Percentiles rank a stretch among this genome's conserved stretches.
phyloP scores from a whole-genome alignment of 805 yeast genomes.

The Metschnikowia continentalis region DNA sequence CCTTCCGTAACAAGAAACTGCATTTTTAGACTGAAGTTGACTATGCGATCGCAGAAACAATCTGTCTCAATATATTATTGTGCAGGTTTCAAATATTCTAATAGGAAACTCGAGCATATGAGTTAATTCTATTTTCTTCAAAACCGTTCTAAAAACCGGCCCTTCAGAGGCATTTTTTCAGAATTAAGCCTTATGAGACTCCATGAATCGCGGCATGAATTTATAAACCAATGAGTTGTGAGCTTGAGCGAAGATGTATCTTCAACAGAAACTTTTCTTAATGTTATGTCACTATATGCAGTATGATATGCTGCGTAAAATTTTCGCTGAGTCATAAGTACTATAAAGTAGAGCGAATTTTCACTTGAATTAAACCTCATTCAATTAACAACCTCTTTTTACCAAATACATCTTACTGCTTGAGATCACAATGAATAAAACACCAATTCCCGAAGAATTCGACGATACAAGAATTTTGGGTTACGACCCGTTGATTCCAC shows the following conservation, averaged over 20 bases:
- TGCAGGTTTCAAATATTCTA: background rate
- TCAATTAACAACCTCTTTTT: background rate
- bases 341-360: slow-evolving; percentile 3
- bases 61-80: background rate
- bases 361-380: background rate
- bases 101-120: background rate
- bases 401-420: background rate
- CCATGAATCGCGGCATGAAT: background rate
- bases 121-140: background rate
- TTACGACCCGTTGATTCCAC: slow-evolving; percentile 94
- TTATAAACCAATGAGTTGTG: background rate
- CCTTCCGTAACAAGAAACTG: slow-evolving; percentile 1
- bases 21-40: slow-evolving; percentile 3
- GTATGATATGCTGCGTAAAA: slow-evolving; percentile 16
- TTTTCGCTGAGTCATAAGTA: slow-evolving; percentile 14
- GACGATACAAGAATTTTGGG: slow-evolving; percentile 79
- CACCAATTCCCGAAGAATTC: slow-evolving; percentile 63
- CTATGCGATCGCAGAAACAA: slow-evolving; percentile 1
- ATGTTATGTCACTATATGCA: slow-evolving; percentile 2
- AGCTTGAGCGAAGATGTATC: background rate
- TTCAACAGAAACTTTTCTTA: background rate
- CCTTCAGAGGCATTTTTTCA: too few relatives aligned
- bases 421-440: slow-evolving; percentile 26
- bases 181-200: background rate
- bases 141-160: background rate